phyloP scores from a whole-genome alignment of 176 grass and related monocot species.

The Phragmites australis region DNA sequence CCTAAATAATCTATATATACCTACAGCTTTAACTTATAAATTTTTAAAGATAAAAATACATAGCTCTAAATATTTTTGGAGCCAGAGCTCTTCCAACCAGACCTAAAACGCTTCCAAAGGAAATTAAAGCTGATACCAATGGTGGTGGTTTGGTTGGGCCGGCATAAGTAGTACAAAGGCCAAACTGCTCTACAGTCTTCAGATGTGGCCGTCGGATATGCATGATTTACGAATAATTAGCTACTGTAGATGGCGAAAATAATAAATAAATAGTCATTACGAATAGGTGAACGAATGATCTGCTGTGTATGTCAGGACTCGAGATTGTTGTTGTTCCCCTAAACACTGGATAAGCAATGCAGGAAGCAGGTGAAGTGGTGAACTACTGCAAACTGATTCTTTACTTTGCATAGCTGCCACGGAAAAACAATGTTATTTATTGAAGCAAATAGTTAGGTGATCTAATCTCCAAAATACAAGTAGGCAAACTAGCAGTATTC shows the following conservation, averaged over 20 bases:
- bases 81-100: no score
- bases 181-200: neutral
- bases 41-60: no score
- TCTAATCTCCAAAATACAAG: neutral
- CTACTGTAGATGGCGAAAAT: neutral
- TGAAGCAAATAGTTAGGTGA: neutral
- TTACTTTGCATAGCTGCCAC: no score
- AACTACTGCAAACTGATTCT: neutral
- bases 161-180: neutral
- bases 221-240: neutral
- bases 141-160: constrained; percentile 9
- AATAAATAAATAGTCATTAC: neutral
- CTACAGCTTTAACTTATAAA: no score
- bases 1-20: no score
- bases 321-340: constrained; percentile 4
- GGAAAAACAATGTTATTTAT: no score
- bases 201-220: neutral
- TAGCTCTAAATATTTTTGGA: no score
- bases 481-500: neutral
- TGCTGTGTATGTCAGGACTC: neutral
- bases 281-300: neutral
- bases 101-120: no score
- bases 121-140: neutral
- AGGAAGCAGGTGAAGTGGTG: neutral
- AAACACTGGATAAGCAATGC: neutral